These are phyloP conservation scores for Aspergillus diversus DNA, from an alignment of 495 filamentous ascomycete genomes.

Conservation along the genomic window DNA sequence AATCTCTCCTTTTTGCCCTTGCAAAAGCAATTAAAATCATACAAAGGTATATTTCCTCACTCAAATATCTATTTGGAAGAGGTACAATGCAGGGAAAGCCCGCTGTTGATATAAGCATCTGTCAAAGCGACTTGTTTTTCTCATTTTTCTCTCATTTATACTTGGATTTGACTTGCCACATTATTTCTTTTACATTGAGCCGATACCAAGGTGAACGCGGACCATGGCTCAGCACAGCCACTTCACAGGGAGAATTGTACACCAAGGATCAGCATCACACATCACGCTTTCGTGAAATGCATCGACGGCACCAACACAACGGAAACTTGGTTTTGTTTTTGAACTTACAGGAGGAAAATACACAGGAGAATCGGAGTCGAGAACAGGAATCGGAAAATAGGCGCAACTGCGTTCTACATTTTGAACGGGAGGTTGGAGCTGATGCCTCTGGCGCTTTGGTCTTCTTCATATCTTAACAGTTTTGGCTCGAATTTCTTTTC, in stretches of 20 bases:
- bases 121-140: too few species aligned
- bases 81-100: background rate
- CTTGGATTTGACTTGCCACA: background rate
- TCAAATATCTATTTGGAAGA: background rate
- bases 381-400: background rate
- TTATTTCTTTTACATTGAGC: background rate
- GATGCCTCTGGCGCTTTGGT: constrained; percentile 6
- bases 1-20: too few species aligned
- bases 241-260: background rate
- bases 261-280: background rate
- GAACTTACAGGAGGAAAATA: constrained; percentile 2
- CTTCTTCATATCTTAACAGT: background rate
- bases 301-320: background rate
- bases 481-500: background rate
- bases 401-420: constrained; percentile 14
- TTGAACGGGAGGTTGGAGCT: background rate
- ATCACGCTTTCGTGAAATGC: background rate
- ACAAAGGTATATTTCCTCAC: too few species aligned
- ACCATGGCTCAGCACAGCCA: background rate
- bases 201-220: background rate
- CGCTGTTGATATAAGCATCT: background rate
- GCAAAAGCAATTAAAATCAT: too few species aligned
- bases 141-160: background rate
- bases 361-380: background rate
- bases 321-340: background rate